phyloP scores from a whole-genome alignment of 305 asterid species.

The Fraxinus nigra region DNA sequence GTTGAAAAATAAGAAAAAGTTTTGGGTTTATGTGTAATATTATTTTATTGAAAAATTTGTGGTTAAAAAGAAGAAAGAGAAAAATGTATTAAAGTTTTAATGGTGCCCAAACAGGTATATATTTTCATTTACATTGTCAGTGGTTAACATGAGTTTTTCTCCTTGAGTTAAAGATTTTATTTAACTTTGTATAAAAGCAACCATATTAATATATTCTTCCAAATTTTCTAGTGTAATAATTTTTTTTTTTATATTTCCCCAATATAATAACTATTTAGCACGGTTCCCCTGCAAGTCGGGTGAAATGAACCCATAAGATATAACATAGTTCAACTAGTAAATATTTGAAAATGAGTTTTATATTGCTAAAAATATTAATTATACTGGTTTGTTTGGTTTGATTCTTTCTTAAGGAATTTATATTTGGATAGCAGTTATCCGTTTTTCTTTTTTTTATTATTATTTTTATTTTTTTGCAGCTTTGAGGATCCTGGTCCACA shows the following conservation, averaged over 20 bases:
- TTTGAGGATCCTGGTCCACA: constrained; percentile 99
- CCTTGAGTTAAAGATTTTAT: not conserved
- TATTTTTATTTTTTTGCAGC: constrained; percentile 41
- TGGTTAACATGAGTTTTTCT: not conserved
- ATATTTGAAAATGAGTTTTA: not conserved
- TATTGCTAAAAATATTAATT: not conserved
- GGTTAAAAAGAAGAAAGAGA: too few species aligned
- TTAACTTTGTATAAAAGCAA: not conserved
- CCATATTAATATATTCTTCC: not conserved
- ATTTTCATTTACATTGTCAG: not conserved
- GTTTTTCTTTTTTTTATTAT: not conserved
- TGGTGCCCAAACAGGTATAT: not conserved
- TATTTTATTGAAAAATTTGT: too few species aligned
- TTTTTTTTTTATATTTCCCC: not conserved
- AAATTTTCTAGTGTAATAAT: not conserved
- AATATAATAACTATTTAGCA: not conserved
- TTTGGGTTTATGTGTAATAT: too few species aligned
- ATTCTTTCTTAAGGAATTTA: not conserved
- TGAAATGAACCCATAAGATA: not conserved
- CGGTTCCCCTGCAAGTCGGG: not conserved
- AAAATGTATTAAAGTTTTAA: not conserved
- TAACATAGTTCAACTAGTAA: not conserved
- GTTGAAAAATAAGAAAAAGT: too few species aligned
- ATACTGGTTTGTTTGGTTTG: not conserved
- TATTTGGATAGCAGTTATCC: constrained; percentile 6